These are phyloP conservation scores for Penicillium riverlandense DNA, from an alignment of 495 filamentous ascomycete species.

Conservation along the genomic window DNA sequence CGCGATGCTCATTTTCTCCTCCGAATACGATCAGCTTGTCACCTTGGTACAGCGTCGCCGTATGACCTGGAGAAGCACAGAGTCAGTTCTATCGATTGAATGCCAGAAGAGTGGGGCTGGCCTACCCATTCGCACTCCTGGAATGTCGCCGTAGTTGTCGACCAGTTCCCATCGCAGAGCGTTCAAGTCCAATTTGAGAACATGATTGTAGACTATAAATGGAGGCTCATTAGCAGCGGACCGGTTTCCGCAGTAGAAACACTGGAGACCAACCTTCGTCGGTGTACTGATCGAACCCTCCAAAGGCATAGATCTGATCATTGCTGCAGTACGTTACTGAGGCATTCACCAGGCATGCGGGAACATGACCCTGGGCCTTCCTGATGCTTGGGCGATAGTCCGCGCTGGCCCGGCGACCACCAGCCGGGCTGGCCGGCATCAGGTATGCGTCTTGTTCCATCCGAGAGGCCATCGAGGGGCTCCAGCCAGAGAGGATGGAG, in stretches of 20 bases:
- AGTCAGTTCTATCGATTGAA: conserved; percentile 1
- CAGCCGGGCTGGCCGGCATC: conserved; percentile 70
- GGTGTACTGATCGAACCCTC: conserved; percentile 98
- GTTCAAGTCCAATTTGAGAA: conserved; percentile 76
- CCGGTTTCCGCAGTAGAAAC: neutral
- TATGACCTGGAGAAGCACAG: conserved; percentile 59
- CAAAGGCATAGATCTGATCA: conserved; percentile 95
- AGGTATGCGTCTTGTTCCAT: conserved; percentile 65
- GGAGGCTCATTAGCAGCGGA: conserved; percentile 1
- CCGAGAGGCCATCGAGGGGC: conserved; percentile 17
- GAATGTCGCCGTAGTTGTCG: conserved; percentile 98
- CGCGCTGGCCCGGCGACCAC: conserved; percentile 50
- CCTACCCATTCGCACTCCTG: conserved; percentile 91
- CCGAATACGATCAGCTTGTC: conserved; percentile 94
- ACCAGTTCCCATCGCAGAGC: conserved; percentile 89
- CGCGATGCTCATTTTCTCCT: conserved; percentile 94
- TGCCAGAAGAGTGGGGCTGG: conserved; percentile 13
- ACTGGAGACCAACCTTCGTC: conserved; percentile 61
- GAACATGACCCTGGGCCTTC: conserved; percentile 75
- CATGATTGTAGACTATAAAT: conserved; percentile 85
- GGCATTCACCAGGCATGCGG: conserved; percentile 93
- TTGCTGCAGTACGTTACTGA: conserved; percentile 95
- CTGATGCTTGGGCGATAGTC: conserved; percentile 79
- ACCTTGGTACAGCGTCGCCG: conserved; percentile 88
- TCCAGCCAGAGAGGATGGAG: conserved; percentile 14